Evolutionary conservation across 129 eudicot species (phyloP), one percentile per base, ranked within the genome.

Genomic region (Centaurea solstitialis): DNA sequence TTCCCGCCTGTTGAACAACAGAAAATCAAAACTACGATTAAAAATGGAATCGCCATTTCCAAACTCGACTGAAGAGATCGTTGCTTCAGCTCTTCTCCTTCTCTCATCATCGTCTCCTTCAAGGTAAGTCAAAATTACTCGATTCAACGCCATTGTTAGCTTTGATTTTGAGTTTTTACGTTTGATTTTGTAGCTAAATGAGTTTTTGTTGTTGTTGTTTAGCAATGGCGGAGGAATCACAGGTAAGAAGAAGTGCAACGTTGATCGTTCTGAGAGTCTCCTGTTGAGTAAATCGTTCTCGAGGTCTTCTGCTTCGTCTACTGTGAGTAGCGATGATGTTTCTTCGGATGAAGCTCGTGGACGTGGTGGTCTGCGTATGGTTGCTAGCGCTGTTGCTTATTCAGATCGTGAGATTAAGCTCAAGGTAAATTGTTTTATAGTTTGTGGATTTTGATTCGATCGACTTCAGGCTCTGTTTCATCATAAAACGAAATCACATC

Each of bases 51-150:
- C 76, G 22, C 80, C 78, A 20, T 90, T 88, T 82, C 97, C 97
- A 62, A 79, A 80, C 83, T 35, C 82, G 10, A 28, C 73, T 0
- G 97, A 92, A 79, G 87, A 43, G 43, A 64, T 68, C 15, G 97
- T 85, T 22, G 97, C 91, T 70, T 88, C 97, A n/a, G 85, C 97
- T 78, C 97, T 90, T 72, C 89, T 92, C 43, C 90, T 88, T 33
- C 94, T 92, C 79, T 88, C 97, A 47, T 88, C 97, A 47, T 66
- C 87, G 38, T 23, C 85, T 13, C 77, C 85, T 13, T 75, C 85
- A 23, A 68, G 77, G 91, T 87, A 50, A 80, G 35, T 76, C 76
- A 7, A 15, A 15, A 47, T 12, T 26, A 59, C 26, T 65, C 20
- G 26, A 57, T 69, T 61, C 40, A 40, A 6, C 75, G 6, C 70